Base-by-base conservation (phyloP, 1,284 basidiomycete species). In the Ustilago lituana region DNA sequence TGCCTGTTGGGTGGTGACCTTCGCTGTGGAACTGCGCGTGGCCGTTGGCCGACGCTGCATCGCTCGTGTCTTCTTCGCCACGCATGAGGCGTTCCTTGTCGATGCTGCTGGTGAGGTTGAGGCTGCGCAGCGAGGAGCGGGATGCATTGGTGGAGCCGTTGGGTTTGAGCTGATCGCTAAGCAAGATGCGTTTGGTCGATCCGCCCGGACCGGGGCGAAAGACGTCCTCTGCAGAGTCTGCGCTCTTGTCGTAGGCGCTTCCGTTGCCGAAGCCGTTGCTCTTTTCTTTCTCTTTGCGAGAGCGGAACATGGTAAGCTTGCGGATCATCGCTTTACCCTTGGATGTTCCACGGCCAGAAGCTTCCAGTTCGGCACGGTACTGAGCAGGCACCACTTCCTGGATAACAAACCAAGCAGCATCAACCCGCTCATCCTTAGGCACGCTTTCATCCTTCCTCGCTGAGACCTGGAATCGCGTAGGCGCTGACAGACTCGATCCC, bases 381-480 rank as follows among this genome's bases (percentile, higher is more conserved):
- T 66, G 54, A 9, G 62, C 53, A 3, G 80, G 80, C n/a, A 82
- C 80, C 23, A 75, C 44, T 38, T 82, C 80, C 43, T 78, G 67
- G 2, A 81, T 41, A 15, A 82, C 74, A 43, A 80, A 82, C 80
- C 80, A 82, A 0, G 79, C 67, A 4, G 76, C 72, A 31, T 77
- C 74, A 6, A 67, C 57, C 12, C 77, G 59, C 17, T 77, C 76
- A 11, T 71, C 63, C 27, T 51, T 52, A 11, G 45, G 44, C 22
- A 52, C 37, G 31, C 29, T 47, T 38, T 68, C 60, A 47, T 63
- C 63, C 36, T 53, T 58, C 31, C 47, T 37, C 7, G 40, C 24
- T 17, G 47, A 47, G 3, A 59, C 57, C 23, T 70, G 50, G 39
- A 62, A 64, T 12, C 32, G 17, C 2, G 63, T 67, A n/a, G 57